Percentiles rank a stretch among this genome's conserved stretches.
Evolutionary conservation across 805 yeast species (phyloP).

Genomic region (Danielia reshetovae): DNA sequence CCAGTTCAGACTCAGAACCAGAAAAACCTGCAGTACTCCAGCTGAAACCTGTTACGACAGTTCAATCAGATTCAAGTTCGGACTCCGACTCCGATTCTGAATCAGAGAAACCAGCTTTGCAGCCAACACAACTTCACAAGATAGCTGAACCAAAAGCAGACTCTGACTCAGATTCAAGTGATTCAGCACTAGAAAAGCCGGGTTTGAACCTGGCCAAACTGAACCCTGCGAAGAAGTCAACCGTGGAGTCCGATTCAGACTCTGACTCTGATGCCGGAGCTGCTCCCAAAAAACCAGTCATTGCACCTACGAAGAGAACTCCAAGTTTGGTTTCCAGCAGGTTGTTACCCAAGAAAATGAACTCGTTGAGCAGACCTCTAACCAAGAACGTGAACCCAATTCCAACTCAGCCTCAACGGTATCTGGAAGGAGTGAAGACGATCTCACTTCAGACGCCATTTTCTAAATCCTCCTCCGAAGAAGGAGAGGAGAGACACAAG

Average conservation of each 20-base stretch:
- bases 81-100: no score
- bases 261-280: background rate
- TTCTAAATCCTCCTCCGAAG: slow-evolving; percentile 3
- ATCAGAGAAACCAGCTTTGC: no score
- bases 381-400: background rate
- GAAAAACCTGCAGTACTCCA: no score
- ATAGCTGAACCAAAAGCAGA: background rate
- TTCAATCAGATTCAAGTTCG: no score
- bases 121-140: no score
- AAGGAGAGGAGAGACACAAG: background rate
- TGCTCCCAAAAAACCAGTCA: background rate
- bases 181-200: no score
- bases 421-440: slow-evolving; percentile 2
- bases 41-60: no score
- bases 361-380: slow-evolving; percentile 2
- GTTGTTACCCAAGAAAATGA: slow-evolving; percentile 4
- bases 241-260: slow-evolving; percentile 1
- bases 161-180: background rate
- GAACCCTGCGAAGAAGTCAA: no score
- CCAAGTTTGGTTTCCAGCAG: slow-evolving; percentile 1
- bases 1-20: background rate
- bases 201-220: no score
- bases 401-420: background rate
- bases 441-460: slow-evolving; percentile 2
- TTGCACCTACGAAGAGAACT: background rate